Percentiles rank a stretch among this genome's conserved stretches.
Evolutionary conservation across 305 asterid genomes (phyloP).

Genomic region (Fraxinus velutina): DNA sequence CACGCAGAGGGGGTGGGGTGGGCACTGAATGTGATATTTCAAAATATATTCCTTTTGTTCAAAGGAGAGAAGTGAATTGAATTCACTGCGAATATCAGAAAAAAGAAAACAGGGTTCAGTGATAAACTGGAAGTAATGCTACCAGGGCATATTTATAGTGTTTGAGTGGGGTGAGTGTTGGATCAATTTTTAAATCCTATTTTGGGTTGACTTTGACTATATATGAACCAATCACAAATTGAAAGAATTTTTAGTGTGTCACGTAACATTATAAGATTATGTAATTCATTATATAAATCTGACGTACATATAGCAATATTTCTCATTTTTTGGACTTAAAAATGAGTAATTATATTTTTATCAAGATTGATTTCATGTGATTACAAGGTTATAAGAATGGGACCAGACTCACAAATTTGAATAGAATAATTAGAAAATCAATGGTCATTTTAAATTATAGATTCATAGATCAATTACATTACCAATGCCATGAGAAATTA

Average conservation of each 20-base stretch:
- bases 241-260: background rate
- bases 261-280: too few relatives aligned
- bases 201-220: background rate
- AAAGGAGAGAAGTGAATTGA: conserved; percentile 1
- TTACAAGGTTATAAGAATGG: background rate
- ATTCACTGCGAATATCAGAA: background rate
- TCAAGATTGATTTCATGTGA: background rate
- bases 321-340: background rate
- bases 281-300: too few relatives aligned
- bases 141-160: conserved; percentile 28
- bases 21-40: background rate
- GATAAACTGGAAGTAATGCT: conserved; percentile 24
- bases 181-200: background rate
- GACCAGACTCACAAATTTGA: background rate
- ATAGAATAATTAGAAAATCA: background rate
- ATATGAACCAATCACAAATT: background rate
- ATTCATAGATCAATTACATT: background rate
- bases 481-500: background rate
- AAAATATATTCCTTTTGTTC: background rate
- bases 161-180: background rate
- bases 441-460: background rate
- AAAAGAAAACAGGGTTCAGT: background rate
- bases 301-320: too few relatives aligned
- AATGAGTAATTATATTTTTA: background rate
- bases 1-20: background rate